A percentile compares a stretch with the other conserved stretches of the same genome.
phyloP scores from a whole-genome alignment of 768 basidiomycete species.

The Clathrus columnatus region DNA sequence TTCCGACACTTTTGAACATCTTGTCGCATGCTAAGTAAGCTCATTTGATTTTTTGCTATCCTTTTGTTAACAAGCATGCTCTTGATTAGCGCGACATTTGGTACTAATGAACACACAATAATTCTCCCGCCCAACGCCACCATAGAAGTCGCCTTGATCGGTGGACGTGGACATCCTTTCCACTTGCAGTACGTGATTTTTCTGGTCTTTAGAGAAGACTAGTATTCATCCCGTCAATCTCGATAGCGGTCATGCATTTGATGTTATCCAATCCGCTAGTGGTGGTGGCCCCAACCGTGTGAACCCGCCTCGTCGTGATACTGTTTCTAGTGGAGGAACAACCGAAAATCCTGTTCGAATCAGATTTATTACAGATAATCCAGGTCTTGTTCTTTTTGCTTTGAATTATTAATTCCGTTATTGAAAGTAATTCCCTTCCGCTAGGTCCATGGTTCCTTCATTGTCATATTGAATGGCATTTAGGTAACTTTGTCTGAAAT shows the following conservation, averaged over 20 bases:
- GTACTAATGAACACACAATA: neutral
- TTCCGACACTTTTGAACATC: constrained; percentile 7
- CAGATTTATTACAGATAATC: constrained; percentile 42
- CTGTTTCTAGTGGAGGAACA: constrained; percentile 16
- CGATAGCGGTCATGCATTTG: constrained; percentile 19
- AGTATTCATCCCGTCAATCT: neutral
- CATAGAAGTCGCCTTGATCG: constrained; percentile 6
- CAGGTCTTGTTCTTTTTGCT: too few relatives aligned
- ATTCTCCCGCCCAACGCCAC: neutral
- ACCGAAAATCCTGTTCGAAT: constrained; percentile 33
- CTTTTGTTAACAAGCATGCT: neutral
- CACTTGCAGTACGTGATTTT: constrained; percentile 6
- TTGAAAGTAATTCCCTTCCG: too few relatives aligned
- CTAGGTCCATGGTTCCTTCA: constrained; percentile 47
- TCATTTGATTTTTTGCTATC: neutral
- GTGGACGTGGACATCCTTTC: constrained; percentile 2
- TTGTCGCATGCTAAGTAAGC: neutral
- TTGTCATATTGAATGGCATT: constrained; percentile 39
- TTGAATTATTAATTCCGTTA: too few relatives aligned
- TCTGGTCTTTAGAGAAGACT: neutral
- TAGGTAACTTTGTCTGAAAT: constrained; percentile 15
- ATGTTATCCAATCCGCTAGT: constrained; percentile 28
- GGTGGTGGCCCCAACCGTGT: constrained; percentile 25
- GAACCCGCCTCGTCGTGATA: constrained; percentile 25
- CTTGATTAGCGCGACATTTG: neutral